A percentile compares a stretch with the other conserved stretches of the same genome.
Conservation (phyloP, 78 protist genomes). For the Polysphondylium violaceum region DNA sequence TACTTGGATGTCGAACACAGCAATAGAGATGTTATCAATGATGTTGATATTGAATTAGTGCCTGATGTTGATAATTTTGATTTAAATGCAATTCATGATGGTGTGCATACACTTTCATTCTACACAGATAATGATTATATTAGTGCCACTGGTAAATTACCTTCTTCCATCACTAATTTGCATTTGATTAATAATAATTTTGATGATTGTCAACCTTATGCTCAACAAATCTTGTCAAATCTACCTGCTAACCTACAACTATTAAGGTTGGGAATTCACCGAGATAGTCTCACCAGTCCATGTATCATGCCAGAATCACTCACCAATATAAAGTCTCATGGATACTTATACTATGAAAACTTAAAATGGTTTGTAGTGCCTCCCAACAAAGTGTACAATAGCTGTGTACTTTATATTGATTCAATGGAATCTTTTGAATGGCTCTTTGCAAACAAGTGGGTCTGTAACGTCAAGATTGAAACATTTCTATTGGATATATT, state of each 20-base stretch:
- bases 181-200: background rate
- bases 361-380: background rate
- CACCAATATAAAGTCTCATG: background rate
- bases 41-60: background rate
- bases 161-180: background rate
- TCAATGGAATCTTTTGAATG: background rate
- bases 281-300: background rate
- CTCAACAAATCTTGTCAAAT: background rate
- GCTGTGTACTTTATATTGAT: background rate
- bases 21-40: background rate
- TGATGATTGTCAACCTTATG: background rate
- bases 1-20: too few species aligned
- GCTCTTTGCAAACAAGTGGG: background rate
- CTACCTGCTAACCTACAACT: background rate
- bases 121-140: background rate
- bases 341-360: background rate
- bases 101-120: background rate
- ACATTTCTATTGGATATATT: background rate
- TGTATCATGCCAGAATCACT: background rate
- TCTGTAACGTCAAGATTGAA: background rate
- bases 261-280: background rate
- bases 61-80: background rate
- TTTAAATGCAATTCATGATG: background rate
- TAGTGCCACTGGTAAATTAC: background rate
- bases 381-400: background rate